A percentile compares a stretch with the other conserved stretches of the same genome.
phyloP scores from a whole-genome alignment of 805 yeast genomes.

The Ogataea ganodermae region DNA sequence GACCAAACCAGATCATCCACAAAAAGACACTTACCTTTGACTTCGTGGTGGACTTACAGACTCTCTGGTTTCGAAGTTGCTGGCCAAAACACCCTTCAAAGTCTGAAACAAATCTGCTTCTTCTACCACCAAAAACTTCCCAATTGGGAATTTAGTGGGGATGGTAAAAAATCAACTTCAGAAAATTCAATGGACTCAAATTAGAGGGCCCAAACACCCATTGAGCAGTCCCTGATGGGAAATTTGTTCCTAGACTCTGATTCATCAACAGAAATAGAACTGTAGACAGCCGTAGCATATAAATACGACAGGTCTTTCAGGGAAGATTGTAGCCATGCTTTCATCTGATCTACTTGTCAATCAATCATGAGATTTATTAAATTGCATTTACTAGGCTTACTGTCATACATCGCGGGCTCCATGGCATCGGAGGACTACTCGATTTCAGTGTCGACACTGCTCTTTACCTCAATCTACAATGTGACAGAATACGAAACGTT shows the following conservation, averaged over 20 bases:
- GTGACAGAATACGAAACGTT: slow-evolving; percentile 14
- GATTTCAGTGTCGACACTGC: slow-evolving; percentile 9
- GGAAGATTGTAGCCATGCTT: too few species aligned
- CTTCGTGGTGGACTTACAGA: too few species aligned
- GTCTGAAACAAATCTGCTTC: neutral
- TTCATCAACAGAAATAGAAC: neutral
- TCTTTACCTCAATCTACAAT: slow-evolving; percentile 8
- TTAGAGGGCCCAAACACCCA: neutral
- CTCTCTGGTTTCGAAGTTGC: neutral
- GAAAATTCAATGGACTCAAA: neutral
- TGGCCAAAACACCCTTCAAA: neutral
- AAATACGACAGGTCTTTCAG: neutral
- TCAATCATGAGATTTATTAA: neutral
- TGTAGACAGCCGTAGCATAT: neutral
- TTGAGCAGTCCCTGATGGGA: neutral
- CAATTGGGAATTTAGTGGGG: slow-evolving; percentile 1
- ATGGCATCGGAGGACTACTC: slow-evolving; percentile 1
- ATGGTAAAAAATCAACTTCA: neutral
- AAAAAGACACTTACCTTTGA: too few species aligned
- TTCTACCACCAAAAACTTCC: slow-evolving; percentile 1
- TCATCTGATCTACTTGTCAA: neutral
- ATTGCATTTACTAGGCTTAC: neutral
- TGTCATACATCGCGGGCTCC: neutral
- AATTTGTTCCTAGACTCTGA: neutral
- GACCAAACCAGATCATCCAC: too few species aligned